Conservation (phyloP, 352 stramenopile species). For the Phytophthora chlamydospora region DNA sequence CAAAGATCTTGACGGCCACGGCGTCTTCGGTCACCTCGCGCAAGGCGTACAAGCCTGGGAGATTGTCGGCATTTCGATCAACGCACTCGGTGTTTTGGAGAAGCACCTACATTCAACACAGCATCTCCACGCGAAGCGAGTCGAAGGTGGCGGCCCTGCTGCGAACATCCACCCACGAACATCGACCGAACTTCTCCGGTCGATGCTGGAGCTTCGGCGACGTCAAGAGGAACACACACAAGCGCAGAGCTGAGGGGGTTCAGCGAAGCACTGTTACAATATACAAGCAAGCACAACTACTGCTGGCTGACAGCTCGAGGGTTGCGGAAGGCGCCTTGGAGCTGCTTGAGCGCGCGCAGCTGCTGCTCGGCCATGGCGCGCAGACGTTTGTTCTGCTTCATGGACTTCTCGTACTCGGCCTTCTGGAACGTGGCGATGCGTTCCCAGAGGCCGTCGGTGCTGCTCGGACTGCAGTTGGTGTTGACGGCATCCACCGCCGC, state of each 20-base stretch:
- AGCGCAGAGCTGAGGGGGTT: slow-evolving; percentile 4
- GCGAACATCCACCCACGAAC: slow-evolving; percentile 19
- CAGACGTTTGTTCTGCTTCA: slow-evolving; percentile 42
- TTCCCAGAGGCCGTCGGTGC: slow-evolving; percentile 32
- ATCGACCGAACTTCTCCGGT: slow-evolving; percentile 10
- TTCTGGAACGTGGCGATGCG: slow-evolving; percentile 39
- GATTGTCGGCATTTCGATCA: slow-evolving; percentile 21
- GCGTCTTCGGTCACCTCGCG: slow-evolving; percentile 21
- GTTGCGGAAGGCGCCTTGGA: slow-evolving; percentile 43
- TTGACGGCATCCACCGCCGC: slow-evolving; percentile 19
- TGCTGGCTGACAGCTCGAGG: slow-evolving; percentile 35
- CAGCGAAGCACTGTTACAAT: slow-evolving; percentile 29
- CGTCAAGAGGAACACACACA: slow-evolving; percentile 1
- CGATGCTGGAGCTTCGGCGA: slow-evolving; percentile 3
- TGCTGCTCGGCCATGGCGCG: slow-evolving; percentile 41
- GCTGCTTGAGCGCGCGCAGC: slow-evolving; percentile 38
- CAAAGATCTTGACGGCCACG: slow-evolving; percentile 35
- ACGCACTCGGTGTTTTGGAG: slow-evolving; percentile 40
- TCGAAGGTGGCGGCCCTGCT: slow-evolving; percentile 38
- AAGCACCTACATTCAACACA: slow-evolving; percentile 21
- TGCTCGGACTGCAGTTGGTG: too few relatives aligned
- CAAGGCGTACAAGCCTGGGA: slow-evolving; percentile 27
- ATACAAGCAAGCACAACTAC: slow-evolving; percentile 15
- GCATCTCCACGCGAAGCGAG: slow-evolving; percentile 32
- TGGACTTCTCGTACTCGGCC: slow-evolving; percentile 31